phyloP scores from a whole-genome alignment of 2,329 filamentous ascomycete species.

The Fusarium sp. region DNA sequence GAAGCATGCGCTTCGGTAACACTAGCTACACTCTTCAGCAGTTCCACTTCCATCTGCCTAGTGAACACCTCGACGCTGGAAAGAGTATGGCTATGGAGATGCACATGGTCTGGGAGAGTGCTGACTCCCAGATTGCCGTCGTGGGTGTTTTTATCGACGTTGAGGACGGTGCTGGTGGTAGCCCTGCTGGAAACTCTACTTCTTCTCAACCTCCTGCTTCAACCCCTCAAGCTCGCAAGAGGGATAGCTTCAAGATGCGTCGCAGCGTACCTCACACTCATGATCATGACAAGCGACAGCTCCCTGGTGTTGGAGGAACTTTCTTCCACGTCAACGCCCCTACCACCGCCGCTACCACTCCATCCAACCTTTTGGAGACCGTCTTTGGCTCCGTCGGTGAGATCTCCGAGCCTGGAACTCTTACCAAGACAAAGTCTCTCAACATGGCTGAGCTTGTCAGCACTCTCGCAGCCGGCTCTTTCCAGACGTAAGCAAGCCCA shows the following conservation, averaged over 20 bases:
- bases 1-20: conserved; percentile 55
- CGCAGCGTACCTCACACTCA: neutral
- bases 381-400: conserved; percentile 51
- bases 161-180: conserved; percentile 24
- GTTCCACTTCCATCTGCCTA: conserved; percentile 72
- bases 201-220: neutral
- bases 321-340: conserved; percentile 23
- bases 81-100: conserved; percentile 49
- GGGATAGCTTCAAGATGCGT: conserved; percentile 15
- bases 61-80: conserved; percentile 66
- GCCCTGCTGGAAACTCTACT: conserved; percentile 11
- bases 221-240: neutral
- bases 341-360: conserved; percentile 6
- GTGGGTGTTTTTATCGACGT: conserved; percentile 46
- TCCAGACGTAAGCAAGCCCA: conserved; percentile 46
- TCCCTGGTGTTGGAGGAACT: conserved; percentile 11
- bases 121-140: conserved; percentile 46
- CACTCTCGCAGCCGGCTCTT: conserved; percentile 48
- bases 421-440: conserved; percentile 53
- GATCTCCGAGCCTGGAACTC: conserved; percentile 55
- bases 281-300: conserved; percentile 18
- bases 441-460: conserved; percentile 56
- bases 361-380: conserved; percentile 51
- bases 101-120: conserved; percentile 49
- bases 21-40: conserved; percentile 61